These are phyloP conservation scores for Urochloa ruziziensis DNA, from an alignment of 176 grass and related monocot species.

Conservation along the genomic window DNA sequence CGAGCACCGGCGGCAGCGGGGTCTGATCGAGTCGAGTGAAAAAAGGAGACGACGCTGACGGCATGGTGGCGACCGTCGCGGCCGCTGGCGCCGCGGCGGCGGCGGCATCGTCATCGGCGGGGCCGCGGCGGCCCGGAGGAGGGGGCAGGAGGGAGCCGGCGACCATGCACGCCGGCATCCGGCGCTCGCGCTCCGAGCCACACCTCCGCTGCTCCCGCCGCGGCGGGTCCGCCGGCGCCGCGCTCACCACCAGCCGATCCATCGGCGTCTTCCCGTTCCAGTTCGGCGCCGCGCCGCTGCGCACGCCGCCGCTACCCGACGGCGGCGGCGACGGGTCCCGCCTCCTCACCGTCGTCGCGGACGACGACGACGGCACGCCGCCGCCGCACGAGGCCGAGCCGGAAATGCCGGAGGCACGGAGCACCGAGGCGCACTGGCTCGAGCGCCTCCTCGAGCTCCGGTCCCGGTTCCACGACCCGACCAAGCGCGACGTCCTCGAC, in stretches of 20 bases:
- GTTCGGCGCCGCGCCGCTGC: slow-evolving; percentile 51
- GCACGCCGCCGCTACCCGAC: slow-evolving; percentile 40
- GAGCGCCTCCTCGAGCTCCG: slow-evolving; percentile 74
- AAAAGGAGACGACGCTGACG: not conserved
- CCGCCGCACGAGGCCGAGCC: slow-evolving; percentile 1
- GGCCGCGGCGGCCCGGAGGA: not conserved
- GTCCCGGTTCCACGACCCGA: slow-evolving; percentile 56
- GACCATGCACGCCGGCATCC: slow-evolving; percentile 53
- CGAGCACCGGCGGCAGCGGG: not conserved
- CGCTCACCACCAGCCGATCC: slow-evolving; percentile 68
- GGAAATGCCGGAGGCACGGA: slow-evolving; percentile 11
- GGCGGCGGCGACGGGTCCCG: slow-evolving; percentile 32
- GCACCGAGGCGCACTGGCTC: slow-evolving; percentile 61
- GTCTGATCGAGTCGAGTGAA: not conserved
- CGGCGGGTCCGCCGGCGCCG: slow-evolving; percentile 32
- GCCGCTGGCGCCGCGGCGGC: not conserved
- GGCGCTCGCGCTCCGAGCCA: slow-evolving; percentile 68
- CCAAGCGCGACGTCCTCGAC: slow-evolving; percentile 29
- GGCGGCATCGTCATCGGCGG: not conserved
- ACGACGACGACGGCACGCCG: not conserved
- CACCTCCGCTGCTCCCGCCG: slow-evolving; percentile 56
- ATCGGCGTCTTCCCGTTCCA: slow-evolving; percentile 69
- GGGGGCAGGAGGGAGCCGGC: slow-evolving; percentile 31
- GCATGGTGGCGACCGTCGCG: slow-evolving; percentile 60
- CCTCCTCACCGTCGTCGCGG: slow-evolving; percentile 49